These are phyloP conservation scores for Thelonectria rubi DNA, from an alignment of 2,329 filamentous ascomycete genomes.

Conservation along the genomic window DNA sequence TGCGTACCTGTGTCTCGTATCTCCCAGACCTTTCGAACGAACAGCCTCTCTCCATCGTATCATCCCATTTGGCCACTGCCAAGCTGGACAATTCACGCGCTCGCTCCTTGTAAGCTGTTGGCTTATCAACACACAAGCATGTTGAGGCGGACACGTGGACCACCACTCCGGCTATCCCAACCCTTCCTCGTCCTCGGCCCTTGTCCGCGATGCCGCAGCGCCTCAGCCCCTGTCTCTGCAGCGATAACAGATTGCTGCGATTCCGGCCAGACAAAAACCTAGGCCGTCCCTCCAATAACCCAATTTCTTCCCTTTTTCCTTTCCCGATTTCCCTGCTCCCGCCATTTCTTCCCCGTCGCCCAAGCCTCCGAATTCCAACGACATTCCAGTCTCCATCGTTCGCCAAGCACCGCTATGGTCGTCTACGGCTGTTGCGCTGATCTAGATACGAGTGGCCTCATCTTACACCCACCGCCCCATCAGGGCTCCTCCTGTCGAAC, in stretches of 20 bases:
- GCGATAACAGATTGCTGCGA: not conserved
- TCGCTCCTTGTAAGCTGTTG: not conserved
- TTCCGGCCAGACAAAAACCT: constrained; percentile 2
- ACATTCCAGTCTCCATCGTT: not conserved
- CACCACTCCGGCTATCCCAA: not conserved
- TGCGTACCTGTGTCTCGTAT: not conserved
- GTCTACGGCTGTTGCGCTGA: constrained; percentile 15
- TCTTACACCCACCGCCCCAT: constrained; percentile 28
- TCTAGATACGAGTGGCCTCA: constrained; percentile 30
- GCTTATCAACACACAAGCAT: constrained; percentile 16
- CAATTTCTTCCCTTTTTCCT: not conserved
- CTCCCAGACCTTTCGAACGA: not conserved
- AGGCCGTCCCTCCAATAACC: not conserved
- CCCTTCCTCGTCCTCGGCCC: constrained; percentile 1
- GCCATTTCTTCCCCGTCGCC: not conserved
- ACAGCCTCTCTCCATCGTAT: not conserved
- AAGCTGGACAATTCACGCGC: not conserved
- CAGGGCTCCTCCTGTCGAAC: constrained; percentile 11
- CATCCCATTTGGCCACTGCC: not conserved
- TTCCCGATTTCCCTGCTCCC: not conserved
- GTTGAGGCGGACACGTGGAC: constrained; percentile 2
- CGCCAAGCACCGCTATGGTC: constrained; percentile 16
- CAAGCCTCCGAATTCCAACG: not conserved
- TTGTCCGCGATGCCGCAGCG: not conserved
- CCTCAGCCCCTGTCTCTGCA: constrained; percentile 9